phyloP scores from a whole-genome alignment of 1,139 yeast species.

The Wickerhamomyces sp. region DNA sequence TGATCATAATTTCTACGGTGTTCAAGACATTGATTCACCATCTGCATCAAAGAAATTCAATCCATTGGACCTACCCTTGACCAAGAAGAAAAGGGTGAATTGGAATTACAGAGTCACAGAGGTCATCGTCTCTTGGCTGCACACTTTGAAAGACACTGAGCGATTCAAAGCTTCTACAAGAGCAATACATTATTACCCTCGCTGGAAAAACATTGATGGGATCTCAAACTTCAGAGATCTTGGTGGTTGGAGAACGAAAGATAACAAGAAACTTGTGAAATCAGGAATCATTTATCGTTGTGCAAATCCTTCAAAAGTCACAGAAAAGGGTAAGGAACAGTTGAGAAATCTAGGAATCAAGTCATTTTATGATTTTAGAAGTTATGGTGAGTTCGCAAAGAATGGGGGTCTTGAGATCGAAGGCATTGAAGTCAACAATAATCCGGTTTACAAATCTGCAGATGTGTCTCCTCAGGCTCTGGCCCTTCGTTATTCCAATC shows the following conservation, averaged over 20 bases:
- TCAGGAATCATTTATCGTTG: constrained; percentile 57
- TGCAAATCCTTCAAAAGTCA: constrained; percentile 52
- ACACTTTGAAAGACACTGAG: constrained; percentile 41
- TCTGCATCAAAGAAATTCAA: constrained; percentile 31
- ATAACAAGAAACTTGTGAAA: constrained; percentile 38
- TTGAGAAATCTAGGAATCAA: constrained; percentile 43
- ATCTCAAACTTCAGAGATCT: constrained; percentile 71
- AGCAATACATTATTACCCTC: constrained; percentile 35
- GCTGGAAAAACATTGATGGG: constrained; percentile 66
- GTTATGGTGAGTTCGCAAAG: constrained; percentile 50
- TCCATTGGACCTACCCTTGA: constrained; percentile 39
- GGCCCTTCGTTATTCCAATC: constrained; percentile 50
- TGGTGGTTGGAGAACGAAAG: constrained; percentile 62
- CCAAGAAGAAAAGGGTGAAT: constrained; percentile 42
- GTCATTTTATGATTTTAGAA: constrained; percentile 65
- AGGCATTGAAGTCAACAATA: constrained; percentile 48
- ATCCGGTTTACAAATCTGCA: constrained; percentile 53
- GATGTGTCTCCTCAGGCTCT: constrained; percentile 66
- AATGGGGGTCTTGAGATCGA: constrained; percentile 44
- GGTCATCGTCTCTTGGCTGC: constrained; percentile 46
- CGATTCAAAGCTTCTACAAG: constrained; percentile 42
- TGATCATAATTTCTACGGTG: constrained; percentile 76
- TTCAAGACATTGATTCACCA: constrained; percentile 27
- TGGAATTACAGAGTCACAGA: constrained; percentile 54
- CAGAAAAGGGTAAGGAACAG: constrained; percentile 39